Evolutionary conservation across 208 protist species (phyloP).

Genomic region (Herpetomonas samuelpessoai): DNA sequence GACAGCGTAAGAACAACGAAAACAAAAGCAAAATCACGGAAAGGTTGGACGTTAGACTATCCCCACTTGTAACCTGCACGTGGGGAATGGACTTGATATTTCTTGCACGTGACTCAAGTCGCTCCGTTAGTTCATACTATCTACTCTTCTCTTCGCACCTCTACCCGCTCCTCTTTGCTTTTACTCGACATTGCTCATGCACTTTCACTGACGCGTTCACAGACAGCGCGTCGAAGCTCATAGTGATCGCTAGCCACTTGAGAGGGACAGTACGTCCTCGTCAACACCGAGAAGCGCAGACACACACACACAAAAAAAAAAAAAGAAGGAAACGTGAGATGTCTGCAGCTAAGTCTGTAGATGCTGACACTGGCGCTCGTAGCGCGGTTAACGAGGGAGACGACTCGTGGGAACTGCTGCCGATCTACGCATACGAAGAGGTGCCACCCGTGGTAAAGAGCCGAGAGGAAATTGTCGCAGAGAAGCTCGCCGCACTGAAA

Average conservation of each 20-base stretch:
- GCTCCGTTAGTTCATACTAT: not conserved
- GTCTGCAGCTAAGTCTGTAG: no score
- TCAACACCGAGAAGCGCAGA: no score
- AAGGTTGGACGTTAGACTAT: not conserved
- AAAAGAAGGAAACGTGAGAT: no score
- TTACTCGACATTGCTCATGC: not conserved
- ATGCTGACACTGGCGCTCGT: no score
- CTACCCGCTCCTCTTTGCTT: not conserved
- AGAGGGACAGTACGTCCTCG: no score
- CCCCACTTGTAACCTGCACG: no score
- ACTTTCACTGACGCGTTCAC: not conserved
- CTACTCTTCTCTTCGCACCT: not conserved
- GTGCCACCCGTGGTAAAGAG: conserved; percentile 47
- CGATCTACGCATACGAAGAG: conserved; percentile 64
- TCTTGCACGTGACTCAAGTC: not conserved
- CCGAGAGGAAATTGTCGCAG: conserved; percentile 58
- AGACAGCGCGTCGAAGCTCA: not conserved
- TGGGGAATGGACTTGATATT: no score
- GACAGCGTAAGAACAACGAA: not conserved
- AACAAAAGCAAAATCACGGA: not conserved
- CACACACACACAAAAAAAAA: no score
- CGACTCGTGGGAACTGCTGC: conserved; percentile 21
- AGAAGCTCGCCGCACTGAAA: conserved; percentile 53
- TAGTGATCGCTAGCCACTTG: not conserved
- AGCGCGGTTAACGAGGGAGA: no score